Evolutionary conservation across 306 rosid genomes (phyloP).

Genomic region (Cucumis hystrix): DNA sequence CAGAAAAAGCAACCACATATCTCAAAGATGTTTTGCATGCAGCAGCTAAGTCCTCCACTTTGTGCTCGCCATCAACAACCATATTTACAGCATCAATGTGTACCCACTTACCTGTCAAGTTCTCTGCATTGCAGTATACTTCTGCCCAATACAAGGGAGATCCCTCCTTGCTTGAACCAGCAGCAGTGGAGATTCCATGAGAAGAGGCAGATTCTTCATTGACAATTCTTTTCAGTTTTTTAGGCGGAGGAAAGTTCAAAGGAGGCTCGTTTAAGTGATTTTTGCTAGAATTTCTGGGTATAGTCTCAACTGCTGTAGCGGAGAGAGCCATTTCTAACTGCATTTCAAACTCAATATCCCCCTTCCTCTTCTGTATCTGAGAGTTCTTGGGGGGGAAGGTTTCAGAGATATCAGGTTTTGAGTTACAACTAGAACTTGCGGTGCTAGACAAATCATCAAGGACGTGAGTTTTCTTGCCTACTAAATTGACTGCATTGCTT

Average conservation of each 20-base stretch:
- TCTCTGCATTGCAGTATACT: constrained; percentile 76
- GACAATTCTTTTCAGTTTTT: constrained; percentile 39
- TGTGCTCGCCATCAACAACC: constrained; percentile 75
- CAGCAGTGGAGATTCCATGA: constrained; percentile 55
- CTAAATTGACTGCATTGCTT: constrained; percentile 17
- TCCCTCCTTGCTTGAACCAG: constrained; percentile 74
- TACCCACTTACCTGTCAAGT: constrained; percentile 91
- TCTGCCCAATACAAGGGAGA: constrained; percentile 93
- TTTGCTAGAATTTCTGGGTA: constrained; percentile 21
- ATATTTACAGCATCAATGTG: constrained; percentile 75
- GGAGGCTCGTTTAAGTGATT: constrained; percentile 15
- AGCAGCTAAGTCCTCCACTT: constrained; percentile 73
- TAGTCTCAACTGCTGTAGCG: constrained; percentile 33
- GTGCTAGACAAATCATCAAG: constrained; percentile 19
- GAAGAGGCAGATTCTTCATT: constrained; percentile 36
- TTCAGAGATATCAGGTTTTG: constrained; percentile 16
- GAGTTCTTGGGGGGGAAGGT: constrained; percentile 18
- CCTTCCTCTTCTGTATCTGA: constrained; percentile 52
- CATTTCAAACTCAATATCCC: constrained; percentile 86
- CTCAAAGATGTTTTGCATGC: constrained; percentile 79
- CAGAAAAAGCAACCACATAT: constrained; percentile 91
- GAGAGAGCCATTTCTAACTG: constrained; percentile 88
- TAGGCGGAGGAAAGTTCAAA: constrained; percentile 18
- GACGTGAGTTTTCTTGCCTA: constrained; percentile 12
- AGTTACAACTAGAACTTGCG: constrained; percentile 23